Base-by-base conservation (phyloP, 140 eudicot genomes). In the Stevia rebaudiana region DNA sequence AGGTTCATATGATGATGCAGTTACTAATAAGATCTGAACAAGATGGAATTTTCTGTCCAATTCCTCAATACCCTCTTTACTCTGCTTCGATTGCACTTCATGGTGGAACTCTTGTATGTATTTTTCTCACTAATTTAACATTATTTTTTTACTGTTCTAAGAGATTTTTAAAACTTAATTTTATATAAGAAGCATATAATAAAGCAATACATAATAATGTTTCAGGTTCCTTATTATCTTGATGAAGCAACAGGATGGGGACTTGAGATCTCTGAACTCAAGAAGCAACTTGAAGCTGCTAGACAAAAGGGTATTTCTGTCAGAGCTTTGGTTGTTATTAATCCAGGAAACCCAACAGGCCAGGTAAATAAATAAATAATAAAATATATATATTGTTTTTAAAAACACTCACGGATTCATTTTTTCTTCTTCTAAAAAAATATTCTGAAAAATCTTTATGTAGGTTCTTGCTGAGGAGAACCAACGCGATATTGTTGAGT, bases 211-310 rank as follows among this genome's bases (percentile, higher is more conserved):
- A 54, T 53, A 10, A 21, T 43, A 61, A 22, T 24, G 65, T 69
- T 76, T 43, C 86, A 94, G 99, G 95, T 94, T 70, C 99, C 97
- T 67, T 88, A 94, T 78, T 94, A 88, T 72, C 99, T 94, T 11
- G 88, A 94, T 72, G 99, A 94, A 83, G 94, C 86, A 78, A 88
- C 86, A 13, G 99, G 97, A 18, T 94, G 99, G 99, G 97, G 99
- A 25, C 69, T 88, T 67, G 99, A 94, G 79, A 66, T 86, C 51
- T 76, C 88, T 53, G 97, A 94, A 70, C 90, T 94, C 36, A 83
- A 83, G 73, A 80, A 74, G 56, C 99, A 94, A 79, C 79, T 94
- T 40, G 88, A 88, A 59, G 53, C 80, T 53, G 99, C 95, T 61
- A 85, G 79, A 80, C 77, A 87, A 70, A 86, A 88, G 65, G 99